Conservation (phyloP, 805 yeast genomes). For the Candida tibetensis region DNA sequence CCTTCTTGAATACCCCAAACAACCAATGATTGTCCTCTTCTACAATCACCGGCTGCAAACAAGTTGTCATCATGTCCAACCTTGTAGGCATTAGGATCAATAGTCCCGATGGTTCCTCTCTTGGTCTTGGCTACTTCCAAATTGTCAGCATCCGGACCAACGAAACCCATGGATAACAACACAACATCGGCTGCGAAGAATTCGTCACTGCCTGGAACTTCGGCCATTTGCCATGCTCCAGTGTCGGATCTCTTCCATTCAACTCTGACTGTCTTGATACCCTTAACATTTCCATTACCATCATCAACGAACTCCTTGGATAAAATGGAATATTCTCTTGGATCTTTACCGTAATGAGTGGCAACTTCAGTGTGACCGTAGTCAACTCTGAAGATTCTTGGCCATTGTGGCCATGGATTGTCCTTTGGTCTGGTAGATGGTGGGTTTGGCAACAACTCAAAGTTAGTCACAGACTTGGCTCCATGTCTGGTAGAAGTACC, state of each 20-base stretch:
- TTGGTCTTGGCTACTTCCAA: constrained; percentile 66
- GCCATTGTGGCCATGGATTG: constrained; percentile 99
- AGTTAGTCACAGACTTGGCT: constrained; percentile 89
- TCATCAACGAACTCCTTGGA: constrained; percentile 96
- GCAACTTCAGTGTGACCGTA: constrained; percentile 96
- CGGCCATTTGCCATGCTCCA: constrained; percentile 99
- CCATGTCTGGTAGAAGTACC: constrained; percentile 98
- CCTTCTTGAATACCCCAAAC: constrained; percentile 99
- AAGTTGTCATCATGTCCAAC: constrained; percentile 62
- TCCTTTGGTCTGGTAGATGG: constrained; percentile 82
- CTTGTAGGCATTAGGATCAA: constrained; percentile 60
- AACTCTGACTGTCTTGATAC: constrained; percentile 93
- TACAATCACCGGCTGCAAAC: constrained; percentile 97
- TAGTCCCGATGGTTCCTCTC: constrained; percentile 79
- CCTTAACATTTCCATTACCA: constrained; percentile 91
- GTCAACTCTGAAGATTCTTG: constrained; percentile 94
- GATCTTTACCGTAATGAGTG: constrained; percentile 94
- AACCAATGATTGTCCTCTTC: constrained; percentile 96
- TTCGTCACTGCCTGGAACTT: constrained; percentile 92
- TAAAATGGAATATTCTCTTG: constrained; percentile 92
- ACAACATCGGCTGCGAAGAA: constrained; percentile 93
- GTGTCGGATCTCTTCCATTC: constrained; percentile 96
- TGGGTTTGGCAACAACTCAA: constrained; percentile 92
- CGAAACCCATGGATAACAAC: constrained; percentile 92
- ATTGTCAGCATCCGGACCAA: constrained; percentile 89